Base-by-base conservation (phyloP, 73 alveolate species). In the Paramecium sonneborni region DNA sequence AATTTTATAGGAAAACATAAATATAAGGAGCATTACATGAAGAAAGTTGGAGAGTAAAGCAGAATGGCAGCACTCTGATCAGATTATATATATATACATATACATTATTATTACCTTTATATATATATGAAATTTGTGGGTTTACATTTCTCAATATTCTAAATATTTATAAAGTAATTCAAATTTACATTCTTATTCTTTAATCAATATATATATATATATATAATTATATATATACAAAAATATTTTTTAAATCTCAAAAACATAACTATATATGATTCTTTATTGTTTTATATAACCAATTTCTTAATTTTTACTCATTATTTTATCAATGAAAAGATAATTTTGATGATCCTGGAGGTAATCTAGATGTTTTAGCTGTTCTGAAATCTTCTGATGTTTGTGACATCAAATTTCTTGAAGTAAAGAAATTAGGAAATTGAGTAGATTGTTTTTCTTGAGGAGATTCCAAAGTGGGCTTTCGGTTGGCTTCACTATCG, bases 41-140 rank as follows among this genome's bases (percentile, higher is more conserved):
- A 88, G 23, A 88, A 57, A 48, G 94, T 82, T n/a, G 94, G 94
- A 57, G 94, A 88, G 23, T 32, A 62, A 26, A 62, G 84, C 84
- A 62, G 84, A 26, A 62, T 62, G 84, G 84, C 84, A 2, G 84
- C 46, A 62, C 84, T 62, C 39, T 62, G 84, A 62, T n/a, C 37
- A 30, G 5, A 62, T 62, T 26, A 62, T 11, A 62, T 62, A 62
- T 62, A 32, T 26, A 52, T 18, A 18, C 12, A 52, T 52, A 52
- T 52, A 52, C 57, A 46, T 46, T 12, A 52, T 52, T 4, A 52
- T 52, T 52, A 52, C 68, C 68, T 52, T 12, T 30, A 52, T 28
- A 15, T 3, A 52, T n/a, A n/a, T 5, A 30, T n/a, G 15, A n/a
- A n/a, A 3, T 23, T 5, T 18, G 15, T 39, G 48, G 12, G 12